These are phyloP conservation scores for Musa schizocarpa DNA, from an alignment of 176 grass and related monocot species.

Conservation along the genomic window DNA sequence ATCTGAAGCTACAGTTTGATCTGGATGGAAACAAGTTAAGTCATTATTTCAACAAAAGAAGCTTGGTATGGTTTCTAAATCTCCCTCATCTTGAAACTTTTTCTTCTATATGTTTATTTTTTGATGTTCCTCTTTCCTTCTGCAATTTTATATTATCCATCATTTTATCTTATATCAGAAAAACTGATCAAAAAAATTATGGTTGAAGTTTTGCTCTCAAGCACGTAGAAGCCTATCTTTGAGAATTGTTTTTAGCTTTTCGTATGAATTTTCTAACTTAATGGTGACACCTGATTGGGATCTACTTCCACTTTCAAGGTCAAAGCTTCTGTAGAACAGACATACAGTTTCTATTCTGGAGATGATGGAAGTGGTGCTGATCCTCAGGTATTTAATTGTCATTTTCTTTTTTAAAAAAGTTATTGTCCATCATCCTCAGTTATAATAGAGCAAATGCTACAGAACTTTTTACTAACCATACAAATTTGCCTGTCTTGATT, in stretches of 20 bases:
- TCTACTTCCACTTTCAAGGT: conserved; percentile 28
- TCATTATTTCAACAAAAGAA: conserved; percentile 36
- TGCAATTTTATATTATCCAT: background rate
- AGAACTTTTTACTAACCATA: background rate
- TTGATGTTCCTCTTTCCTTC: conserved; percentile 6
- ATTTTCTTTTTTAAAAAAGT: conserved; percentile 1
- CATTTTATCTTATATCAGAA: too few species aligned
- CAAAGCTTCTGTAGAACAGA: conserved; percentile 35
- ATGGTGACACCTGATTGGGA: background rate
- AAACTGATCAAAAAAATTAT: too few species aligned
- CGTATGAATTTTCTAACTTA: conserved; percentile 1
- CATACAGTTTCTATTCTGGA: conserved; percentile 41
- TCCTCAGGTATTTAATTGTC: conserved; percentile 17
- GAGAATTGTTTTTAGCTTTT: background rate
- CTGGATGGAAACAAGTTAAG: conserved; percentile 17
- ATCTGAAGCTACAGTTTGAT: conserved; percentile 45
- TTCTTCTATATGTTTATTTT: conserved; percentile 6
- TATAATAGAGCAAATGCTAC: background rate
- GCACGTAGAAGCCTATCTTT: background rate
- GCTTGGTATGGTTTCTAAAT: conserved; percentile 17
- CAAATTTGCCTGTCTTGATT: conserved; percentile 9
- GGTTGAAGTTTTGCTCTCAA: too few species aligned
- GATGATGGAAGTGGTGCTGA: conserved; percentile 21
- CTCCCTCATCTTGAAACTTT: background rate
- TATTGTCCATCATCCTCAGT: background rate